Conservation (phyloP, 176 grass and related monocot genomes). For the Zizania latifolia region DNA sequence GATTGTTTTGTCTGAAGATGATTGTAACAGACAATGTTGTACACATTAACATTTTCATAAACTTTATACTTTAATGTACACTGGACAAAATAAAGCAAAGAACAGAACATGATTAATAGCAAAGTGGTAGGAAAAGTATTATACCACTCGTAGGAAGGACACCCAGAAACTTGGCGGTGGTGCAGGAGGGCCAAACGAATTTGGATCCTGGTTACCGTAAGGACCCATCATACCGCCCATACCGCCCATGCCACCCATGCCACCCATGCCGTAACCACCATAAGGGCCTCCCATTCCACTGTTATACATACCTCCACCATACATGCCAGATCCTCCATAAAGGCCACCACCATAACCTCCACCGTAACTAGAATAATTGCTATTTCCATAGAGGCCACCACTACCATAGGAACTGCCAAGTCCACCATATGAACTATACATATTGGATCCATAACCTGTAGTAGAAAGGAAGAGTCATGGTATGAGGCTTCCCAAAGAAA, state of each 20-base stretch:
- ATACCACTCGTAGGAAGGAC: conserved; percentile 81
- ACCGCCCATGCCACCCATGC: conserved; percentile 49
- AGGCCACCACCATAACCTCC: conserved; percentile 43
- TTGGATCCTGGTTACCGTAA: conserved; percentile 71
- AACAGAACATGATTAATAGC: not conserved
- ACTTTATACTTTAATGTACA: not conserved
- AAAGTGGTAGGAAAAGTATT: not conserved
- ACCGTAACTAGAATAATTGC: conserved; percentile 60
- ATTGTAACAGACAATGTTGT: not conserved
- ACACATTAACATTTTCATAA: not conserved
- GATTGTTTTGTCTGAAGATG: not conserved
- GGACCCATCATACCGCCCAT: conserved; percentile 64
- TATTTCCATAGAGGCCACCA: conserved; percentile 59
- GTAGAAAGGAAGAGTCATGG: not conserved
- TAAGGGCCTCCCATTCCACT: conserved; percentile 41
- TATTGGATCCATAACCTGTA: conserved; percentile 48
- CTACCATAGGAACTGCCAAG: conserved; percentile 41
- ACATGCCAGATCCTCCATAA: conserved; percentile 61
- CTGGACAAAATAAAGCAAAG: not conserved
- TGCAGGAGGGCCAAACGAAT: conserved; percentile 64
- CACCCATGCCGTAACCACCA: conserved; percentile 55
- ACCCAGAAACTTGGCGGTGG: conserved; percentile 79
- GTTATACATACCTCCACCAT: conserved; percentile 61
- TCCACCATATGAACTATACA: conserved; percentile 59
- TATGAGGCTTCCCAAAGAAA: not conserved